Base-by-base conservation (phyloP, 257 asterid genomes). In the Scutellaria barbata region DNA sequence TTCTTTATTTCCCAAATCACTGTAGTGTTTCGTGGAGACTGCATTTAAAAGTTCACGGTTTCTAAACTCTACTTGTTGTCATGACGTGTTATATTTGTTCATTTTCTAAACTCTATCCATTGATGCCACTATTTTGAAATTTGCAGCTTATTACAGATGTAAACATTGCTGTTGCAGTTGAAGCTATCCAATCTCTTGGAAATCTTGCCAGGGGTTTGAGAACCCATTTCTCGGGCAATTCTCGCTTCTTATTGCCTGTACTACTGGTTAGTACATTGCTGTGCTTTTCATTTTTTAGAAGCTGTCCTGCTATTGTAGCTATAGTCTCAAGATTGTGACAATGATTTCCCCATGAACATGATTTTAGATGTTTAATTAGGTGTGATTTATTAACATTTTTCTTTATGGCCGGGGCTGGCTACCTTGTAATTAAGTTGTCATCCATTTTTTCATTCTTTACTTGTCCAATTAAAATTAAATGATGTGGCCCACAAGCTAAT, bases 141-240 rank as follows among this genome's bases (percentile, higher is more conserved):
- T 81, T 83, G 88, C 97, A 95, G 99, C 98, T 95, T 79, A 90
- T 95, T 75, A 92, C 89, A 57, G 99, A 95, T 77, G 96, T 92
- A 52, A 95, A 95, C 84, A 95, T 95, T 82, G 99, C 99, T 77
- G 99, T 95, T 80, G 99, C 96, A 37, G 97, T 92, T 69, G 99
- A 95, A 84, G 98, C 98, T 30, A 79, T 92, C 69, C 99, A 95
- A 84, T 96, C 99, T 16, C 81, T 95, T 39, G 99, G 97, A 79
- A 92, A 95, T 81, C 99, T 95, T 80, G 95, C 99, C 30, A 88
- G 84, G 84, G 99, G 99, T 72, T 84, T 95, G 77, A 81, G 99
- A 81, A 81, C 97, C 40, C 82, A 88, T 88, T 95, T 92, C 80
- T 89, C 97, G 8, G 85, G 85, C 75, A 88, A 53, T 76, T 88